phyloP scores from a whole-genome alignment of 75 land plant genomes.

The Adiantum capillusveneris region DNA sequence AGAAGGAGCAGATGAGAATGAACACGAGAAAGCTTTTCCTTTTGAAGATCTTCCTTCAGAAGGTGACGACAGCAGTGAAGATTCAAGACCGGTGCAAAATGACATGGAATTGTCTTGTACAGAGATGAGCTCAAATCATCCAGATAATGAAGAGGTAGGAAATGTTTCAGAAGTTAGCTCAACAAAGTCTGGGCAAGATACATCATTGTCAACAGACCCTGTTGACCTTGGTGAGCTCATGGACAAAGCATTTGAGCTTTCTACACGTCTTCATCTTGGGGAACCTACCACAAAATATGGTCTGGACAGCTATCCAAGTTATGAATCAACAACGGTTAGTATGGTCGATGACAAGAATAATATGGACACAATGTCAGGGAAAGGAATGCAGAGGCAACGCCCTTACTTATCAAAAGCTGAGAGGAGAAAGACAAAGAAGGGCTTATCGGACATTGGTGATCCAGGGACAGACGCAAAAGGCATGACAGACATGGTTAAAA shows the following conservation, averaged over 20 bases:
- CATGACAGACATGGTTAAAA: conserved; percentile 11
- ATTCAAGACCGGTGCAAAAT: too few species aligned
- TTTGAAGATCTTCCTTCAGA: conserved; percentile 5
- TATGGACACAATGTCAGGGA: conserved; percentile 20
- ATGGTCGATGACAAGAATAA: conserved; percentile 15
- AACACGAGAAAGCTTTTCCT: conserved; percentile 1
- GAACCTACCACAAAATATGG: conserved; percentile 6
- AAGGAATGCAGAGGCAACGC: conserved; percentile 48
- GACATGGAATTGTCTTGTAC: too few species aligned
- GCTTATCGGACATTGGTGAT: conserved; percentile 19
- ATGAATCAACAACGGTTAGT: conserved; percentile 3
- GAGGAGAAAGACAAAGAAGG: conserved; percentile 83
- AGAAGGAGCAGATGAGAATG: conserved; percentile 48
- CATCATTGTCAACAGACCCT: background rate
- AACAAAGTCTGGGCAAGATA: too few species aligned
- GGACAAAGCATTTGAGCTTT: conserved; percentile 72
- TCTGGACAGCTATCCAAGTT: background rate
- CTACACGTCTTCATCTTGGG: background rate
- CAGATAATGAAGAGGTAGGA: too few species aligned
- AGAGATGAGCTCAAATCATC: too few species aligned
- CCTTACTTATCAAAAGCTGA: conserved; percentile 94
- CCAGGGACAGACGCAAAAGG: conserved; percentile 4
- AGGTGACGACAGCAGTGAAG: conserved; percentile 4
- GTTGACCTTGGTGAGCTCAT: conserved; percentile 57
- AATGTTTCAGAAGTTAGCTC: too few species aligned